Evolutionary conservation across 208 protist species (phyloP).

Genomic region (Phytomonas serpens): DNA sequence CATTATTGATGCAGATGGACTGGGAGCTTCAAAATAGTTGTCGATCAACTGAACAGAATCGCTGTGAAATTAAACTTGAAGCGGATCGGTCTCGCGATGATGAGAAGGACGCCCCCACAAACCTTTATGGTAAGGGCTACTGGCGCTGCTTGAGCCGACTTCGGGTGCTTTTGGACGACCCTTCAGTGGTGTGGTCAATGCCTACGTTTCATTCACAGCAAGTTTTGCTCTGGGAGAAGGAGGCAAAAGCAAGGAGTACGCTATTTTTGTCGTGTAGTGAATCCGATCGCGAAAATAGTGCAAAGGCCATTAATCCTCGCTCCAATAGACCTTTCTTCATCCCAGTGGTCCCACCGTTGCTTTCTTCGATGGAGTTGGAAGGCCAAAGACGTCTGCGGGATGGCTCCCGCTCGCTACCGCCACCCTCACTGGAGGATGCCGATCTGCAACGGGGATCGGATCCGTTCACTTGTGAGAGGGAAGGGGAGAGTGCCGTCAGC

Average conservation of each 20-base stretch:
- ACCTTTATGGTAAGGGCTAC: conserved; percentile 14
- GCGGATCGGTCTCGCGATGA: neutral
- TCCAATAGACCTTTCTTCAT: conserved; percentile 12
- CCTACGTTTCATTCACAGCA: conserved; percentile 18
- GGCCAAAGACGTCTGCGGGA: conserved; percentile 26
- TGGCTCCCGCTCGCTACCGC: neutral
- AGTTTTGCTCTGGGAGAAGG: conserved; percentile 10
- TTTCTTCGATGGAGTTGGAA: conserved; percentile 23
- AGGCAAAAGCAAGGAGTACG: neutral
- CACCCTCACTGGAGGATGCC: neutral
- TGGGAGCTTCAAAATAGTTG: neutral
- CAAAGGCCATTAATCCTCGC: neutral
- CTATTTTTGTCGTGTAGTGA: neutral
- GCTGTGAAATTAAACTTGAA: neutral
- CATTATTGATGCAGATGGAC: neutral
- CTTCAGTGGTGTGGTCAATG: conserved; percentile 13
- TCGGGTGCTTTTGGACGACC: neutral
- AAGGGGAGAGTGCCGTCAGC: neutral
- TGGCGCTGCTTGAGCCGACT: conserved; percentile 16
- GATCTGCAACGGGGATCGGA: neutral
- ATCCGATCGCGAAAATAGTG: neutral
- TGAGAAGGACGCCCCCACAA: neutral
- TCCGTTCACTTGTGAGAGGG: neutral
- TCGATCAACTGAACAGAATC: neutral
- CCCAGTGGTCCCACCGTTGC: conserved; percentile 21